phyloP scores from a whole-genome alignment of 257 asterid species.

The Marsdenia floribunda region DNA sequence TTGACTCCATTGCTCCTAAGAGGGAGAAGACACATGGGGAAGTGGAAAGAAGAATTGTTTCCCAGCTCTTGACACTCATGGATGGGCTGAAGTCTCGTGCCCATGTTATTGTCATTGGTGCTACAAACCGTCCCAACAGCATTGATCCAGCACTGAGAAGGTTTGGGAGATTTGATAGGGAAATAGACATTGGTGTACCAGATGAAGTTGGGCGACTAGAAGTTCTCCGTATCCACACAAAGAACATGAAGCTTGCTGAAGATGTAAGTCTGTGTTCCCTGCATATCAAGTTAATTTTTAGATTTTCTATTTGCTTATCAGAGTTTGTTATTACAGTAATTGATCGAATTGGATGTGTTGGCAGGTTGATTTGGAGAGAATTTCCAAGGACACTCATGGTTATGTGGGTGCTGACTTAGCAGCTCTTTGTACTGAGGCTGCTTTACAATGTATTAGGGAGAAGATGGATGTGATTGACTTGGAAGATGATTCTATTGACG shows the following conservation, averaged over 20 bases:
- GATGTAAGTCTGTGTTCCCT: conserved; percentile 39
- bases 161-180: conserved; percentile 92
- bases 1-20: conserved; percentile 94
- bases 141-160: conserved; percentile 89
- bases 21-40: conserved; percentile 89
- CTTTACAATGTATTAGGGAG: conserved; percentile 94
- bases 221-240: conserved; percentile 84
- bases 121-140: conserved; percentile 89
- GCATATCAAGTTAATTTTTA: not conserved
- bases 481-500: conserved; percentile 86
- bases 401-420: conserved; percentile 95
- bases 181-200: conserved; percentile 89
- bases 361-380: conserved; percentile 89
- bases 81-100: conserved; percentile 90
- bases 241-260: conserved; percentile 93
- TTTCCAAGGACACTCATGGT: conserved; percentile 77
- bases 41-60: conserved; percentile 93
- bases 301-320: not conserved
- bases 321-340: not conserved
- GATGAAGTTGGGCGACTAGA: conserved; percentile 98
- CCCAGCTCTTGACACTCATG: conserved; percentile 91
- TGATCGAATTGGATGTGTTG: conserved; percentile 6
- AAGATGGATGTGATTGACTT: conserved; percentile 93
- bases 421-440: conserved; percentile 94
- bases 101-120: conserved; percentile 92